Percentiles rank a stretch among this genome's conserved stretches.
Conservation (phyloP, 179 eudicot species). For the Beta lomatogona region DNA sequence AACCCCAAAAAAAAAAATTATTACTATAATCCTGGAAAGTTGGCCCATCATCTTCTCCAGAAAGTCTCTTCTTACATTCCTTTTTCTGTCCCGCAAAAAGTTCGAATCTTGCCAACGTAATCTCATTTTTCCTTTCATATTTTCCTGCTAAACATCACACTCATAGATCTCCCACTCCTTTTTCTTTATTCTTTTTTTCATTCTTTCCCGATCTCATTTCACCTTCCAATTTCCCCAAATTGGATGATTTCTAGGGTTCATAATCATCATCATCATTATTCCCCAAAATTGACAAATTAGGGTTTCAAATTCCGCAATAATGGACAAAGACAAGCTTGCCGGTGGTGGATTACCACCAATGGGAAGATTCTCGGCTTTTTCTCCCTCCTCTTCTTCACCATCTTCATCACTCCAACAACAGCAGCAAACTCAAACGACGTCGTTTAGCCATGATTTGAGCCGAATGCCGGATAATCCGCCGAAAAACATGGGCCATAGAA, state of each 20-base stretch:
- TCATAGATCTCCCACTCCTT: neutral
- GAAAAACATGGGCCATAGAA: constrained; percentile 67
- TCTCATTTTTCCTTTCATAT: neutral
- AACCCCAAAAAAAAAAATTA: too few species aligned
- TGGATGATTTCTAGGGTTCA: constrained; percentile 13
- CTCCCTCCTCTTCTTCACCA: constrained; percentile 21
- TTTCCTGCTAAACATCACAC: neutral
- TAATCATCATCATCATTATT: neutral
- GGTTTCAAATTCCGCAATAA: constrained; percentile 4
- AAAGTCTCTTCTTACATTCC: neutral
- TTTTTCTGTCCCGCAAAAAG: neutral
- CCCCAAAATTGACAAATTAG: neutral
- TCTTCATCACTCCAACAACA: constrained; percentile 1
- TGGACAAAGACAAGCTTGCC: constrained; percentile 42
- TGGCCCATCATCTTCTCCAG: neutral
- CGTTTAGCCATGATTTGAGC: constrained; percentile 80
- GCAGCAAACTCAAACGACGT: constrained; percentile 32
- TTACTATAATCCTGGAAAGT: neutral
- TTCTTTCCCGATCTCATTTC: neutral
- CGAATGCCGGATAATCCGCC: constrained; percentile 91
- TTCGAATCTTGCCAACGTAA: constrained; percentile 8
- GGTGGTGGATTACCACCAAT: constrained; percentile 39
- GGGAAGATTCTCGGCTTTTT: constrained; percentile 34
- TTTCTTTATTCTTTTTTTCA: neutral
- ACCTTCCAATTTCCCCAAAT: neutral